Base-by-base conservation (phyloP, 768 basidiomycete species). In the Crepidotus variabilis region DNA sequence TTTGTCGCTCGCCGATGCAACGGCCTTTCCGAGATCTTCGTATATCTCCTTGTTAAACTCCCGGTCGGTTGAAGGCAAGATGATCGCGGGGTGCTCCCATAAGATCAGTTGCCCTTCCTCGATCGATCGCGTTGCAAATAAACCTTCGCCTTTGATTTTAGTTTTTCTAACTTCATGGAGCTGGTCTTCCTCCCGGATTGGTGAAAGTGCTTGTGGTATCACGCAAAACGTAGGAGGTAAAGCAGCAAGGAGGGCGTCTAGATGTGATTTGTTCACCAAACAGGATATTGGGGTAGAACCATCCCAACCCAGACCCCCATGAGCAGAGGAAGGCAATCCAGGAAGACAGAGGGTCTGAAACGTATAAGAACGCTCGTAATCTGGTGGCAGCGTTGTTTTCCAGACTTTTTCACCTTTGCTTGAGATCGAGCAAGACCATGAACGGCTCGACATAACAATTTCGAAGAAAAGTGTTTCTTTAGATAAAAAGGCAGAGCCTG, bases 31-130 rank as follows among this genome's bases (percentile, higher is more conserved):
- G n/a, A n/a, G 50, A 71, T 71, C 0, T 69, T 64, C 58, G 78
- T 70, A 9, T 5, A 76, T 60, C 23, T 63, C 64, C 20, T 71
- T 67, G 50, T 72, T 78, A 13, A 60, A 51, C 10, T 67, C 63
- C 32, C 61, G 55, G 10, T 68, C 60, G 33, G 65, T 58, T 59
- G 66, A 47, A 2, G 78, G 77, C 20, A 71, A 68, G 43, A 79
- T 70, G 39, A 78, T 60, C 8, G 67, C 69, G 21, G 78, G 78
- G 47, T 76, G 75, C 54, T 79, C 76, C 23, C 64, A 58, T 11
- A 72, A 51, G 45, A 78, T 71, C 16, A 76, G 52, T 34, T 66
- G 61, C 1, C 75, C 75, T 3, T 65, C 59, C 20, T 67, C 57
- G 9, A 77, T 70, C 20, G 65, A 58, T 21, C 66, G 67, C 22